Evolutionary conservation across 176 grass and related monocot genomes (phyloP), one percentile per base, ranked within the genome.

Genomic region (Musa troglodytarum): DNA sequence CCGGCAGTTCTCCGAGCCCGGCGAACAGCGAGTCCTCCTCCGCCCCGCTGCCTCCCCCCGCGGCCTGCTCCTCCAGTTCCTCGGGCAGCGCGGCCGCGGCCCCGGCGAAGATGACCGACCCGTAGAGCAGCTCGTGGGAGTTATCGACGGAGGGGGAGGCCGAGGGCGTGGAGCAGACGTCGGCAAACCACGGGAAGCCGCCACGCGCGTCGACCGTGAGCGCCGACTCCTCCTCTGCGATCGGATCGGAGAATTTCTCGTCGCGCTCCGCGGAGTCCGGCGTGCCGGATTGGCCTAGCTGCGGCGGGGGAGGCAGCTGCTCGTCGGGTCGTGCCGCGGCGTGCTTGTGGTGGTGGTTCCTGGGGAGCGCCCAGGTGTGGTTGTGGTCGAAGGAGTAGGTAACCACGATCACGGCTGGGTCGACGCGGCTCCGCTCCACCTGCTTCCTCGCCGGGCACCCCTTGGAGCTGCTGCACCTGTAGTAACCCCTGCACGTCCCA

Each of bases 11-110:
- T 8, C 86, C 93, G 4, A 96, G 93, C 59, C 84, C 93, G 2
- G 89, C 93, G 62, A 96, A 96, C 13, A 96, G 85, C 19, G 81
- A 81, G 54, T 96, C 93, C 29, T 96, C 93, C 49, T 82, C 89
- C 14, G 78, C 84, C 26, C 29, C 29, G 81, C 79, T n/a, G 56
- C 14, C 57, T 34, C 29, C 29, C 29, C 29, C 34, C 34, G 57
- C n/a, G 57, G 81, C 80, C 53, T 88, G 34, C 34, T 43, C 89
- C 64, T 82, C 82, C 22, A 82, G 82, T 81, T 89, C 86, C 11
- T 87, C 88, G 43, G 82, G 83, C 50, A 75, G 57, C 12, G 81
- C 55, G 4, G 56, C 68, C 2, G 65, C 50, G 13, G 57, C 52
- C 15, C 77, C 58, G 80, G 17, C 57, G 17, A 61, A 61, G 57